Conservation (phyloP, 2,329 filamentous ascomycete genomes). For the Verticillium nubilum region DNA sequence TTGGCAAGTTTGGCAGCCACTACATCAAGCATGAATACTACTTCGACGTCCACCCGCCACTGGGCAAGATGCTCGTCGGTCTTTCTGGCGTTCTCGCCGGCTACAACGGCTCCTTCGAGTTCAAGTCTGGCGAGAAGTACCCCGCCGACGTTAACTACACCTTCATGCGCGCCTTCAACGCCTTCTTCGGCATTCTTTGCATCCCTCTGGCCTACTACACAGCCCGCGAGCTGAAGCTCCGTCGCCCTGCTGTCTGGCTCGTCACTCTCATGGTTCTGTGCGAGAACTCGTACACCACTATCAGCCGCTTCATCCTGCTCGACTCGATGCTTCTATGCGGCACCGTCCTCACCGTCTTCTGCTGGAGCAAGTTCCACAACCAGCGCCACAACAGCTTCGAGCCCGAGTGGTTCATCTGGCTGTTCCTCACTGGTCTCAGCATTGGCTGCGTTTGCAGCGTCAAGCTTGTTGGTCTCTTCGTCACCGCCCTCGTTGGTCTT, state of each 20-base stretch:
- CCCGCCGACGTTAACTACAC: slow-evolving; percentile 92
- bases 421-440: slow-evolving; percentile 87
- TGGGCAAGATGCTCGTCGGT: slow-evolving; percentile 97
- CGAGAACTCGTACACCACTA: slow-evolving; percentile 99
- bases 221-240: slow-evolving; percentile 82
- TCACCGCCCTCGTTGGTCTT: slow-evolving; percentile 87
- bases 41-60: slow-evolving; percentile 82
- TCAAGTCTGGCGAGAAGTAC: slow-evolving; percentile 97
- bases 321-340: slow-evolving; percentile 99
- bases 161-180: slow-evolving; percentile 98
- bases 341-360: slow-evolving; percentile 94
- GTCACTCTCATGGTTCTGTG: slow-evolving; percentile 95
- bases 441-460: slow-evolving; percentile 98
- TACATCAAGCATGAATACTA: slow-evolving; percentile 99
- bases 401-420: slow-evolving; percentile 89
- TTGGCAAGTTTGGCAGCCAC: slow-evolving; percentile 97
- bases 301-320: slow-evolving; percentile 95
- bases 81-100: slow-evolving; percentile 93
- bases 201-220: slow-evolving; percentile 95
- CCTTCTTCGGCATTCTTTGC: slow-evolving; percentile 86
- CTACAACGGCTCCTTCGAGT: slow-evolving; percentile 98
- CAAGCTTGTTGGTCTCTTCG: slow-evolving; percentile 96
- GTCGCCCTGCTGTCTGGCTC: slow-evolving; percentile 84
- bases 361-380: slow-evolving; percentile 95
- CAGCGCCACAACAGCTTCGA: slow-evolving; percentile 83